Evolutionary conservation across 148 eudicot genomes (phyloP), one percentile per base, ranked within the genome.

Genomic region (Simmondsia chinensis): DNA sequence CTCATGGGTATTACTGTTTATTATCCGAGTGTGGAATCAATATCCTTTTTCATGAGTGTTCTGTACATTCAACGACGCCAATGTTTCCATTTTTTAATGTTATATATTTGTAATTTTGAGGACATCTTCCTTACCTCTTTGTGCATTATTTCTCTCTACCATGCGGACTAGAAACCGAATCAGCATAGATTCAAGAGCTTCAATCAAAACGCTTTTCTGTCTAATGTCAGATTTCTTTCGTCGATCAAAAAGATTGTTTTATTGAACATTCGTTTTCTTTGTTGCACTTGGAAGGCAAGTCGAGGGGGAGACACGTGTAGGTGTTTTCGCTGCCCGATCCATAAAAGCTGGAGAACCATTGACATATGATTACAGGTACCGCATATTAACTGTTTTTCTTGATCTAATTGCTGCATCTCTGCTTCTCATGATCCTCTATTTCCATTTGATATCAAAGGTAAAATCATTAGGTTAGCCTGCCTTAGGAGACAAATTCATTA

Each of bases 211-310:
- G 27, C 39, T 16, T 14, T 25, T 9, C 4, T 35, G 8, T 16
- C 26, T 15, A 44, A 19, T 27, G 33, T 29, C n/a, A n/a, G n/a
- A 7, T 16, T 9, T 38, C 7, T 13, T 15, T 5, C 6, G 29
- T 7, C 13, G 2, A 7, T 11, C 2, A 19, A 12, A 33, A 7
- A 10, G 47, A 26, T 9, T 47, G 19, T 50, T 29, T 46, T 18
- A 12, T 35, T 7, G 9, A 14, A 34, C 54, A 4, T 45, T 13
- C 28, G 29, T 31, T 65, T 33, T 57, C 44, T 36, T 36, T 35
- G 60, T n/a, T n/a, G n/a, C n/a, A n/a, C n/a, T n/a, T n/a, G n/a
- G n/a, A 41, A 91, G 99, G 99, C 88, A 85, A 65, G 94, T 84
- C 15, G 95, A 91, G 20, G 94, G 95, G 40, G 95, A 85, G 67